Base-by-base conservation (phyloP, 1,284 basidiomycete genomes). In the Cryptococcus amylolentus region DNA sequence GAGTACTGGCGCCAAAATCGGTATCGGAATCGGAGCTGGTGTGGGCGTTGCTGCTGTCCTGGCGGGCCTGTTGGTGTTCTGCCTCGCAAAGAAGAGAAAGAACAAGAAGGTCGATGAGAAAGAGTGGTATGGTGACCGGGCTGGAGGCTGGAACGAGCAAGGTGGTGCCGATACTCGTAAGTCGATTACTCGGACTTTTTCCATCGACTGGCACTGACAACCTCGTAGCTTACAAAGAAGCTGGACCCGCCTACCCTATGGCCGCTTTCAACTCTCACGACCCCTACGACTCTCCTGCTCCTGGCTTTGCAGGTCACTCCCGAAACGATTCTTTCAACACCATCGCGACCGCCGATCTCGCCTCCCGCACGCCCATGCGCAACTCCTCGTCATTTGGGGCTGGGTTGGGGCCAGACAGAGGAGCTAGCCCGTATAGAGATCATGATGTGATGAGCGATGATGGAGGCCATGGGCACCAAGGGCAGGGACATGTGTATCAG, bases 271-370 rank as follows among this genome's bases (percentile, higher is more conserved):
- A 56, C 10, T 66, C 68, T 2, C 54, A 52, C 14, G 57, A 52
- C 18, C 38, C 66, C 49, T 41, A 49, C 26, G 40, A 41, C 27
- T 59, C 57, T 18, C 42, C 38, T 40, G 14, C 44, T 12, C 39
- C 45, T 49, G 10, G 45, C 48, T 23, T 49, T 53, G 12, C 55
- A 49, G 42, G 52, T 45, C 67, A 66, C 56, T 67, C 67, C 14
- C 42, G 60, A 20, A 62, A 57, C 16, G 57, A 62, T 4, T 68
- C 65, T 23, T 52, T 72, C 14, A 63, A 60, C 50, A 72, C 69
- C n/a, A 75, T 75, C 64, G 73, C 69, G 8, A 75, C 73, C 0
- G 62, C 67, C 27, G 73, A 73, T 58, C 60, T 75, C 40, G 58
- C 61, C 13, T 43, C 60, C 12, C 53, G 61, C 10, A 54, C 58